phyloP scores from a whole-genome alignment of 148 eudicot species.

The Silene latifolia region DNA sequence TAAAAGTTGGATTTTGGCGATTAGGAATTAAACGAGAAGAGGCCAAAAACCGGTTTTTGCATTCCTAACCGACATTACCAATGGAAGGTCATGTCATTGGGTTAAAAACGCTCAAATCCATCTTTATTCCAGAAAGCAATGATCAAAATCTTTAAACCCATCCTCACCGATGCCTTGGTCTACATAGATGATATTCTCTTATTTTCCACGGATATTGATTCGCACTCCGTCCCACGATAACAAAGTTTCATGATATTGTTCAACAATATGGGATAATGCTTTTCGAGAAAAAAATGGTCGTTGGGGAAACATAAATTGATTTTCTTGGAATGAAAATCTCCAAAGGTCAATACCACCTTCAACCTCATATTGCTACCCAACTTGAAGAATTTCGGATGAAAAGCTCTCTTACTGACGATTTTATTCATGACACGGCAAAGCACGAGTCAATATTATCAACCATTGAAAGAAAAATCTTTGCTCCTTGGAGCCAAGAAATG shows the following conservation, averaged over 20 bases:
- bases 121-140: no score
- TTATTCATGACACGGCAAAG: not conserved
- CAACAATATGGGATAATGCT: not conserved
- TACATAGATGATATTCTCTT: no score
- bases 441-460: not conserved
- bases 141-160: no score
- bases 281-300: not conserved
- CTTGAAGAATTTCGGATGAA: no score
- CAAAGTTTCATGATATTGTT: no score
- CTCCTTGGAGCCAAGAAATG: not conserved
- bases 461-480: no score
- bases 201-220: no score
- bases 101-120: not conserved
- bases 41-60: not conserved
- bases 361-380: no score
- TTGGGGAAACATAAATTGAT: not conserved
- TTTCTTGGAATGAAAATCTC: no score
- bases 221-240: no score
- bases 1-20: not conserved
- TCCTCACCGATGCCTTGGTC: no score
- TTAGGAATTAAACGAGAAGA: not conserved
- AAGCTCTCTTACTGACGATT: not conserved
- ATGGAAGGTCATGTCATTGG: not conserved
- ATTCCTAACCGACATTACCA: not conserved
- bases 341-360: no score